Base-by-base conservation (phyloP, 768 basidiomycete species). In the Mycena haematopus region DNA sequence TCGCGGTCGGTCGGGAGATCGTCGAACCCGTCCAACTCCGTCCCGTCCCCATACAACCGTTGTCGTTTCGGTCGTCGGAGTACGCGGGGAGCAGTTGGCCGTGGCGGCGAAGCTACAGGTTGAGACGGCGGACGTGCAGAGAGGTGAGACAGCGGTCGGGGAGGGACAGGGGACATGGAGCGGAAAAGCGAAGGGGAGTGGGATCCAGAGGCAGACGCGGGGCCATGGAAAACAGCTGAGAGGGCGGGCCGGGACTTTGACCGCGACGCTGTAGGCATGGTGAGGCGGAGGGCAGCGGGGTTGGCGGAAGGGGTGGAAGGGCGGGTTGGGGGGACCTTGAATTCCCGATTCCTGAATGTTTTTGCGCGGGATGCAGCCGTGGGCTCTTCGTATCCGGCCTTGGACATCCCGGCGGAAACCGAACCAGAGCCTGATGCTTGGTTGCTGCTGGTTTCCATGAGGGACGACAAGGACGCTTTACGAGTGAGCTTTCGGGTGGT, bases 1-100 rank as follows among this genome's bases (percentile, higher is more conserved):
- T 95, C 93, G 50, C 91, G 82, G 70, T 95, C 91, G 11, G 93
- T 92, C 8, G 88, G 88, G 44, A 96, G 82, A 73, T 97, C 95
- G 27, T 96, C 95, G 60, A 97, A 84, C 3, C 75, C 86, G 69
- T 97, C 95, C 55, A 97, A 78, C 73, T 96, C 95, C 11, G 93
- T 95, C 15, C 95, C 95, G 70, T 94, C 91, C 6, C 92, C 92
- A 69, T 89, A 95, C 15, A 85, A 85, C 55, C 86, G 81, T 64
- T 82, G 83, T 40, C 91, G 89, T 75, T 93, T 95, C 14, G 92
- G 92, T 67, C 87, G 81, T 56, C 88, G 85, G 25, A 95, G 77
- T 14, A 93, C 74, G 75, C 88, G 92, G 7, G 90, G 85, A 35
- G 78, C 80, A 3, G 84, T 70, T 35, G 82, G 79, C 38, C 73